Evolutionary conservation across 106 monocot genomes (phyloP), one percentile per base, ranked within the genome.

Genomic region (Apostasia ramifera): DNA sequence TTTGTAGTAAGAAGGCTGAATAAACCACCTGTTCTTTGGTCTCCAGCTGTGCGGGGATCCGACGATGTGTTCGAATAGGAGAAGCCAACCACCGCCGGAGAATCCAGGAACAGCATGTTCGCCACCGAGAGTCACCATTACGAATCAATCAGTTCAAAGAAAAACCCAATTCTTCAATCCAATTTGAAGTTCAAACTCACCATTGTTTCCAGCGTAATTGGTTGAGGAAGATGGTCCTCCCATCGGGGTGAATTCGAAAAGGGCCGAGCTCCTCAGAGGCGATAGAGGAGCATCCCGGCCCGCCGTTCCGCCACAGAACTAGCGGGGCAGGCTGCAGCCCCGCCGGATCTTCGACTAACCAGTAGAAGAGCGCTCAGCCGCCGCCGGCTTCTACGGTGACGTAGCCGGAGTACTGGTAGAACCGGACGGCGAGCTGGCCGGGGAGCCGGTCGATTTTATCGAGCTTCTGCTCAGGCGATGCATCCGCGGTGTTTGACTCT

Each of bases 71-170:
- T 95, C 8, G 91, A 71, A 64, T 95, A 91, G 3, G 95, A 95
- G 81, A 86, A 95, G 2, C 95, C 95, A 11, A 95, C 91, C 1
- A 91, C 95, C 0, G 84, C 95, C 50, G 91, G 95, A 1, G 91
- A 95, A 44, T 95, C 95, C 84, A 95, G 71, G 78, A 97, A 97
- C 55, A 97, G 75, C 58, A 92, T 44, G 66, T 92, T 97, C 0
- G 92, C 97, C 65, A 63, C 95, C 91, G 74, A 26, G 2, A 53
- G 6, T 9, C 40, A 3, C 12, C 5, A 10, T 14, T 2, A 12
- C 5, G 40, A 59, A 51, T 5, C 45, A 59, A 56, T 6, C 13
- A 50, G 8, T 55, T 76, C 58, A 43, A 37, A 51, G 45, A 6
- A 2, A 46, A 64, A n/a, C 9, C 57, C 10, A 42, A 38, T 61